Conservation (phyloP, 202 grass and related monocot species). For the Tripidium arundinaceum region DNA sequence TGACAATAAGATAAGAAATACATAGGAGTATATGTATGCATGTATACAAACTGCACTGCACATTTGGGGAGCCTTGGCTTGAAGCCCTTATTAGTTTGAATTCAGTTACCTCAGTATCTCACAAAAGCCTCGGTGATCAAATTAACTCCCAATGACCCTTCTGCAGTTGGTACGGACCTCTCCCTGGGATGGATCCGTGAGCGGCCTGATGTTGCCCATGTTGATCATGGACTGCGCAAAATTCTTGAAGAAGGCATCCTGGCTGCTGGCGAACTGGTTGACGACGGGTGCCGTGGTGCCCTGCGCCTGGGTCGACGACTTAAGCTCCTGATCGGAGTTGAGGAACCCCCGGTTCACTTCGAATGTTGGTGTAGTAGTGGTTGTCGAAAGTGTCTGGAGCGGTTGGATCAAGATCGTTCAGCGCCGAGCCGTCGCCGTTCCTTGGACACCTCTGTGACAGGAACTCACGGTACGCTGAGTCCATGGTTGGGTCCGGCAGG, state of each 20-base stretch:
- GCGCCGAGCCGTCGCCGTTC: not conserved
- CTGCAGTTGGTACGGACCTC: conserved; percentile 46
- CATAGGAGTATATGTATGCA: too few species aligned
- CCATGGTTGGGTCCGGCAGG: conserved; percentile 37
- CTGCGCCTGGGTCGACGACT: conserved; percentile 16
- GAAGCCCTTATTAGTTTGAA: not conserved
- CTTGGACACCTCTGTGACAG: conserved; percentile 43
- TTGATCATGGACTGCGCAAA: conserved; percentile 61
- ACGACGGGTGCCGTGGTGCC: conserved; percentile 36
- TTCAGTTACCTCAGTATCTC: too few species aligned
- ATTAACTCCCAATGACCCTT: conserved; percentile 5
- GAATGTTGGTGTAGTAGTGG: conserved; percentile 58
- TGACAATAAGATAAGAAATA: too few species aligned
- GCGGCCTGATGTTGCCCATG: conserved; percentile 53
- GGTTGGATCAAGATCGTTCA: conserved; percentile 56
- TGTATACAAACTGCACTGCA: too few species aligned
- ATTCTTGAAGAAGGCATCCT: conserved; percentile 41
- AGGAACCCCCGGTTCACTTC: conserved; percentile 48
- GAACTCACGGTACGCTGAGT: not conserved
- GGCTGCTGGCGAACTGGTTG: conserved; percentile 34
- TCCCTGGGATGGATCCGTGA: too few species aligned
- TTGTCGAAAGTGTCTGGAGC: conserved; percentile 57
- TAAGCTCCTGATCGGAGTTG: conserved; percentile 66
- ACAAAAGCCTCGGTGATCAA: too few species aligned
- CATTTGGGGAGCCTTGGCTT: not conserved